Base-by-base conservation (phyloP, 1,139 yeast species). In the Arxiozyma bovina region DNA sequence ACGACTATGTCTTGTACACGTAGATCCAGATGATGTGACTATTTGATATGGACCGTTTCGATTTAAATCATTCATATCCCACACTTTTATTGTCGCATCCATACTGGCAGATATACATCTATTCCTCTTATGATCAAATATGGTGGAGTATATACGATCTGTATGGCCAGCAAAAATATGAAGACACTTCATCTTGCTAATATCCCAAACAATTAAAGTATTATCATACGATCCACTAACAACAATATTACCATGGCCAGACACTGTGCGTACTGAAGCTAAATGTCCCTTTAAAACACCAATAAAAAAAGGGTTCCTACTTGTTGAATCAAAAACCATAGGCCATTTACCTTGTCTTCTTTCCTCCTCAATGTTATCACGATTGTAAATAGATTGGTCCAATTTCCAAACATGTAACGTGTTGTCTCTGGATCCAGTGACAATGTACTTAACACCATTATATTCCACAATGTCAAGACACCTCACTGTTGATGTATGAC, bases 171-270 rank as follows among this genome's bases (percentile, higher is more conserved):
- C 74, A 40, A 93, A 75, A 17, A 86, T 81, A 71, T 83, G 84
- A 54, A 80, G 79, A 68, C 96, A 89, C 53, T 77, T 77, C 51
- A 88, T 88, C 22, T 85, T 81, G 45, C 81, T 78, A 56, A 90
- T 76, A 63, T 87, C 94, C 99, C 99, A 93, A 1, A 93, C 96
- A 59, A 97, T 78, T 7, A 91, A 90, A 0, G 90, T 87, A 51
- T 87, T 80, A 70, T 93, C 99, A 67, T 93, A 93, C 3, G 96
- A 87, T 0, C 97, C 98, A 42, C 95, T 86, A 1, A 93, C 83
- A 40, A 91, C 80, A 11, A 86, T 80, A 63, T 88, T 88, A 1
- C 94, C 96, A 68, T 83, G 76, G 0, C 96, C 97, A 1, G 94
- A 80, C 12, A 93, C 87, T 0, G 96, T 85, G 53, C 99, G 79